These are phyloP conservation scores for Sequoiadendron giganteum DNA, from an alignment of 75 land plant genomes.

Conservation along the genomic window DNA sequence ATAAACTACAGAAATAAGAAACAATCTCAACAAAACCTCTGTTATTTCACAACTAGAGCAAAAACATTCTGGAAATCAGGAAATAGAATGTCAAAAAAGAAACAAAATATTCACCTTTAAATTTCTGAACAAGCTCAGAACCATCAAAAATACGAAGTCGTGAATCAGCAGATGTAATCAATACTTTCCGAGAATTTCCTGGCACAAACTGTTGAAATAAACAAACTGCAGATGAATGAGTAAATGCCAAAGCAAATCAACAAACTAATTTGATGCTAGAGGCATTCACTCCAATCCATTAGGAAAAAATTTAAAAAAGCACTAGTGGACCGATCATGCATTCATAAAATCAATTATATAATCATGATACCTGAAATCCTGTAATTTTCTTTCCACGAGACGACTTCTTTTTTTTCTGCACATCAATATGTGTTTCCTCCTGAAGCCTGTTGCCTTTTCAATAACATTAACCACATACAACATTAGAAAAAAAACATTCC, in stretches of 20 bases:
- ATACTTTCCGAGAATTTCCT: slow-evolving; percentile 74
- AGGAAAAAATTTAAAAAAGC: background rate
- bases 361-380: slow-evolving; percentile 77
- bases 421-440: slow-evolving; percentile 56
- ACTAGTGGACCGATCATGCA: background rate
- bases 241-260: background rate
- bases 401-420: slow-evolving; percentile 71
- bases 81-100: background rate
- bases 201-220: slow-evolving; percentile 73
- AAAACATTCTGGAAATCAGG: background rate
- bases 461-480: background rate
- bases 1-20: background rate
- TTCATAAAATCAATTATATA: background rate
- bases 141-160: slow-evolving; percentile 84
- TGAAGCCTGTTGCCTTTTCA: slow-evolving; percentile 79
- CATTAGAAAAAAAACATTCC: background rate
- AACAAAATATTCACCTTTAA: slow-evolving; percentile 60
- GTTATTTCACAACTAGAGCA: background rate
- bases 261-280: background rate
- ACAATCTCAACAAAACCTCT: background rate
- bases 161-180: slow-evolving; percentile 95
- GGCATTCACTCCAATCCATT: slow-evolving; percentile 2
- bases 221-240: slow-evolving; percentile 4
- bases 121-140: slow-evolving; percentile 69
- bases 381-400: slow-evolving; percentile 90